A percentile compares a stretch with the other conserved stretches of the same genome.
Evolutionary conservation across 1,284 basidiomycete species (phyloP).

Genomic region (Boletus calvinii): DNA sequence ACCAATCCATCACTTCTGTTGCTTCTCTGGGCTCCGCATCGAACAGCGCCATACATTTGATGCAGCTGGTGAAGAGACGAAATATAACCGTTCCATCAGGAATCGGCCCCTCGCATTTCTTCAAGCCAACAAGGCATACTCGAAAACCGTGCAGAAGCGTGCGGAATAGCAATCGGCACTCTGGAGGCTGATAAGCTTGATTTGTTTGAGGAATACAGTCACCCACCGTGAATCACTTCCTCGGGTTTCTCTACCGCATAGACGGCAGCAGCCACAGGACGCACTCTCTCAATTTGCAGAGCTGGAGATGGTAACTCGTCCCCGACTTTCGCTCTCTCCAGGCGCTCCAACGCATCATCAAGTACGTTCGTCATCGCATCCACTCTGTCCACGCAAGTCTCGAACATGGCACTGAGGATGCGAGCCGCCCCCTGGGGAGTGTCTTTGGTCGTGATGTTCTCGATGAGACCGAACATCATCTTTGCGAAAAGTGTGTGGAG

Average conservation of each 20-base stretch:
- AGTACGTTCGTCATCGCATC: slow-evolving; percentile 76
- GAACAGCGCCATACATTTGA: slow-evolving; percentile 85
- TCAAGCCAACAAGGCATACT: slow-evolving; percentile 76
- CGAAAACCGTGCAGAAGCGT: slow-evolving; percentile 91
- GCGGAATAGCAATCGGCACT: slow-evolving; percentile 84
- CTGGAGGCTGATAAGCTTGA: slow-evolving; percentile 40
- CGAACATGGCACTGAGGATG: slow-evolving; percentile 75
- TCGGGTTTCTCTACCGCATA: slow-evolving; percentile 79
- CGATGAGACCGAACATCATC: slow-evolving; percentile 88
- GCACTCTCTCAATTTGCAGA: slow-evolving; percentile 71
- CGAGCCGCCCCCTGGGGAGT: slow-evolving; percentile 64
- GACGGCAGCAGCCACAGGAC: slow-evolving; percentile 73
- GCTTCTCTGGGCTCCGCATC: slow-evolving; percentile 83
- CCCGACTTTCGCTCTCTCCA: slow-evolving; percentile 51
- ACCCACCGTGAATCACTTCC: slow-evolving; percentile 66
- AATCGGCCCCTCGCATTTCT: slow-evolving; percentile 74
- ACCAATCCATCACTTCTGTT: slow-evolving; percentile 86
- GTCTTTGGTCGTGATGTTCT: slow-evolving; percentile 78
- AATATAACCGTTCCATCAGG: slow-evolving; percentile 89
- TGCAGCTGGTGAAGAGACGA: slow-evolving; percentile 83
- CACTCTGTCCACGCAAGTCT: slow-evolving; percentile 86
- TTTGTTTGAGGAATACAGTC: neutral
- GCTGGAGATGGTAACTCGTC: slow-evolving; percentile 45
- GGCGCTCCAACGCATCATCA: slow-evolving; percentile 50
- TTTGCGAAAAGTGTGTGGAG: slow-evolving; percentile 94